Percentiles rank a stretch among this genome's conserved stretches.
These are phyloP conservation scores for Metarhizium rileyi DNA, from an alignment of 2,329 filamentous ascomycete species.

Conservation along the genomic window DNA sequence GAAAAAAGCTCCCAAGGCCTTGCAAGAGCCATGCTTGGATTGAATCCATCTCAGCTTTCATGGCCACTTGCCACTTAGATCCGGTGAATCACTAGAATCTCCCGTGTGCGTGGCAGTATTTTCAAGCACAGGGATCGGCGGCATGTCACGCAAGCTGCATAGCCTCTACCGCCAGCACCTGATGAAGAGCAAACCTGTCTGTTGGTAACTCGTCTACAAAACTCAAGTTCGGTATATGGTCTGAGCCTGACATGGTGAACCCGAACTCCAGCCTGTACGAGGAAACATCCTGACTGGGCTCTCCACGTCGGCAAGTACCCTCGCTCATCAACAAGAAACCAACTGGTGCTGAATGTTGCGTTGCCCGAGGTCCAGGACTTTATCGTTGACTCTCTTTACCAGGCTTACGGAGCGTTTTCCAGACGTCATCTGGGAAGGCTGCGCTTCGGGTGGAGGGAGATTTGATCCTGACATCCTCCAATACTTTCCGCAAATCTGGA, in stretches of 20 bases:
- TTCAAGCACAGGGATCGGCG: conserved; percentile 47
- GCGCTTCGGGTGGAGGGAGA: conserved; percentile 53
- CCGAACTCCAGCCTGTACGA: conserved; percentile 50
- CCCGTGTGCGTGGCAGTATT: conserved; percentile 56
- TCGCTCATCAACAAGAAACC: conserved; percentile 44
- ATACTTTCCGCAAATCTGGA: conserved; percentile 58
- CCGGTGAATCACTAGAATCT: conserved; percentile 47
- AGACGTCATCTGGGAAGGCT: conserved; percentile 56
- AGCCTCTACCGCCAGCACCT: conserved; percentile 52
- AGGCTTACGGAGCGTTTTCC: conserved; percentile 50
- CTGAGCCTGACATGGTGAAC: conserved; percentile 61
- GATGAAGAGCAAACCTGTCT: conserved; percentile 43
- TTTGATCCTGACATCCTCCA: conserved; percentile 55
- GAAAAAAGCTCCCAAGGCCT: conserved; percentile 54
- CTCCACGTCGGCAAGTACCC: conserved; percentile 47
- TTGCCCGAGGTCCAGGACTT: conserved; percentile 53
- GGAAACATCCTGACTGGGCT: conserved; percentile 54
- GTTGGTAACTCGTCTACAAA: conserved; percentile 35
- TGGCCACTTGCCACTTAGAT: conserved; percentile 42
- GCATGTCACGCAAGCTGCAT: conserved; percentile 53
- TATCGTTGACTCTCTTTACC: conserved; percentile 50
- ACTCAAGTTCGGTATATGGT: conserved; percentile 54
- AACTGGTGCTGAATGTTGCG: conserved; percentile 53
- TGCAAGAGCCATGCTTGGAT: conserved; percentile 48
- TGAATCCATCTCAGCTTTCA: conserved; percentile 51